Conservation (phyloP, 1,284 basidiomycete species). For the Apiotrichum domesticum region DNA sequence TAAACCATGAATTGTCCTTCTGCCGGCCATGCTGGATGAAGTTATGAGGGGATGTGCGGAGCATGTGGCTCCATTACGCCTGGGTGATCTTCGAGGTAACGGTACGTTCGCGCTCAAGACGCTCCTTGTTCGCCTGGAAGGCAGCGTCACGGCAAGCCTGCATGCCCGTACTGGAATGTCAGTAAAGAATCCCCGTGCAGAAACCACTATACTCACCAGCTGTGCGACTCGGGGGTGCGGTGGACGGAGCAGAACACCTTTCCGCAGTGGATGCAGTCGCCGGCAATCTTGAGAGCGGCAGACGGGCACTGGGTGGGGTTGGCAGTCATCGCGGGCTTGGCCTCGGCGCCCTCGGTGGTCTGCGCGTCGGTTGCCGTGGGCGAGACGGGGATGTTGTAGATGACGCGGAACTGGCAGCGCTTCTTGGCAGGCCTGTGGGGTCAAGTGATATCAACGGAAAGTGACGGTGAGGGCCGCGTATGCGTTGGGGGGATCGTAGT, state of each 20-base stretch:
- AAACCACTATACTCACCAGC: slow-evolving; percentile 39
- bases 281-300: slow-evolving; percentile 44
- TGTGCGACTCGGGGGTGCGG: slow-evolving; percentile 47
- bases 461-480: no score
- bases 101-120: slow-evolving; percentile 47
- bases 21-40: neutral
- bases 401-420: slow-evolving; percentile 44
- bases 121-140: slow-evolving; percentile 49
- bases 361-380: slow-evolving; percentile 11
- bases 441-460: no score
- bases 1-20: slow-evolving; percentile 13
- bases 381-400: slow-evolving; percentile 44
- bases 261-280: slow-evolving; percentile 48
- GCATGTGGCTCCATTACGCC: slow-evolving; percentile 25
- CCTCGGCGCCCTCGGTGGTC: slow-evolving; percentile 13
- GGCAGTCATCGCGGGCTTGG: slow-evolving; percentile 32
- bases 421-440: slow-evolving; percentile 46
- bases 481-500: neutral
- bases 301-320: slow-evolving; percentile 45
- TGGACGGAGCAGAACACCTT: slow-evolving; percentile 46
- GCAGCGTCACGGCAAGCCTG: slow-evolving; percentile 48
- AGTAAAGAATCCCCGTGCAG: neutral
- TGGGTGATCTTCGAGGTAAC: slow-evolving; percentile 46
- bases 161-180: slow-evolving; percentile 37
- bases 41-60: neutral